Evolutionary conservation across 2,329 filamentous ascomycete species (phyloP).

Genomic region (Hypoxylon sp.): DNA sequence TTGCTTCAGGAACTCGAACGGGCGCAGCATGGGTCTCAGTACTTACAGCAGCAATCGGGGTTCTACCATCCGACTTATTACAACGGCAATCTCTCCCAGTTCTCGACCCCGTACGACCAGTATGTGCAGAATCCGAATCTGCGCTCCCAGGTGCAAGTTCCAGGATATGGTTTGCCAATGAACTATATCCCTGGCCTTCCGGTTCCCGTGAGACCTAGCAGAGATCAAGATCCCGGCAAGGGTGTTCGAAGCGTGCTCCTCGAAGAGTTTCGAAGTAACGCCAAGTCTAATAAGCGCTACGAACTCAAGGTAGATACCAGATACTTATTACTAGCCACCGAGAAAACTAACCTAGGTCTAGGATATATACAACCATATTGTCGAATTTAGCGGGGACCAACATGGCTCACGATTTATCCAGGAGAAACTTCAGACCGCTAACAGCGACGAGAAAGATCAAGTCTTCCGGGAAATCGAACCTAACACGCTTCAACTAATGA

Average conservation of each 20-base stretch:
- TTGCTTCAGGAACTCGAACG: conserved; percentile 57
- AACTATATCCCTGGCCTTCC: conserved; percentile 48
- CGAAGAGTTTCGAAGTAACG: conserved; percentile 82
- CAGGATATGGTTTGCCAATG: conserved; percentile 53
- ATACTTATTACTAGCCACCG: background rate
- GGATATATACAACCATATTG: conserved; percentile 88
- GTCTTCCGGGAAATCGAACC: conserved; percentile 89
- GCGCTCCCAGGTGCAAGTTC: conserved; percentile 53
- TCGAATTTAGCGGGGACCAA: conserved; percentile 96
- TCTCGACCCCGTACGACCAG: conserved; percentile 53
- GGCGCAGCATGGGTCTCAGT: conserved; percentile 29
- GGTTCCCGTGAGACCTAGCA: conserved; percentile 56
- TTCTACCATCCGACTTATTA: conserved; percentile 56
- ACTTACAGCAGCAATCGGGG: conserved; percentile 48
- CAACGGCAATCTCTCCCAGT: conserved; percentile 55
- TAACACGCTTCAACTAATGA: conserved; percentile 91
- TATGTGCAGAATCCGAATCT: conserved; percentile 55
- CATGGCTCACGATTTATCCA: conserved; percentile 97
- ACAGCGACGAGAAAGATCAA: conserved; percentile 94
- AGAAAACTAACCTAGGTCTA: conserved; percentile 49
- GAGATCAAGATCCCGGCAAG: conserved; percentile 70
- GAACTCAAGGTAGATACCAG: conserved; percentile 75
- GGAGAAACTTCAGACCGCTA: conserved; percentile 89
- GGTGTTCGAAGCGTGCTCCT: conserved; percentile 78
- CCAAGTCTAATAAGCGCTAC: conserved; percentile 78